Conservation (phyloP, 768 basidiomycete genomes). For the Austroboletus eburneus region DNA sequence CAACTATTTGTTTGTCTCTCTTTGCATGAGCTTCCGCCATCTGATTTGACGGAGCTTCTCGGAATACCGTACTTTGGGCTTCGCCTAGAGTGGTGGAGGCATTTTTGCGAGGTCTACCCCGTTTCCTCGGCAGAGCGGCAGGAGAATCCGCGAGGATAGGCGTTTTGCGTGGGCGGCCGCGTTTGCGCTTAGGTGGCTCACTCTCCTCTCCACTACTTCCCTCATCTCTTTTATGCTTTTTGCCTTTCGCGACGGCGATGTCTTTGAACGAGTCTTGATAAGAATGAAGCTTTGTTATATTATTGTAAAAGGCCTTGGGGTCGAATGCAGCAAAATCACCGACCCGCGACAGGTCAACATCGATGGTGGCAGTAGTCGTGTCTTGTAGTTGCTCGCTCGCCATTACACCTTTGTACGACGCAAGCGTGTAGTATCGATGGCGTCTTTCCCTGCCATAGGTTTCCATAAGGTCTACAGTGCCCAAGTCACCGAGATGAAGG, state of each 20-base stretch:
- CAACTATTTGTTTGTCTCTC: neutral
- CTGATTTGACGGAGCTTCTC: conserved; percentile 4
- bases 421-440: conserved; percentile 76
- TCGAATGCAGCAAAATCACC: conserved; percentile 52
- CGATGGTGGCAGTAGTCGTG: conserved; percentile 36
- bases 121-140: conserved; percentile 28
- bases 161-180: conserved; percentile 52
- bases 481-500: conserved; percentile 65
- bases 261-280: conserved; percentile 52
- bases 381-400: conserved; percentile 62
- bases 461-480: conserved; percentile 72
- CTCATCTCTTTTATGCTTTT: conserved; percentile 34
- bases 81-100: conserved; percentile 2
- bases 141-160: conserved; percentile 6
- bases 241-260: conserved; percentile 12
- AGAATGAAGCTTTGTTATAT: conserved; percentile 35
- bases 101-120: conserved; percentile 34
- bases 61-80: neutral
- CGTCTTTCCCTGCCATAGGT: conserved; percentile 82
- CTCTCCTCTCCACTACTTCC: conserved; percentile 13
- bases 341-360: conserved; percentile 44
- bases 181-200: conserved; percentile 37
- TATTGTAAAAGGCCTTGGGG: conserved; percentile 53
- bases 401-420: conserved; percentile 62
- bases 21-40: neutral